These are phyloP conservation scores for Ogataea minuta DNA, from an alignment of 805 yeast genomes.

Conservation along the genomic window DNA sequence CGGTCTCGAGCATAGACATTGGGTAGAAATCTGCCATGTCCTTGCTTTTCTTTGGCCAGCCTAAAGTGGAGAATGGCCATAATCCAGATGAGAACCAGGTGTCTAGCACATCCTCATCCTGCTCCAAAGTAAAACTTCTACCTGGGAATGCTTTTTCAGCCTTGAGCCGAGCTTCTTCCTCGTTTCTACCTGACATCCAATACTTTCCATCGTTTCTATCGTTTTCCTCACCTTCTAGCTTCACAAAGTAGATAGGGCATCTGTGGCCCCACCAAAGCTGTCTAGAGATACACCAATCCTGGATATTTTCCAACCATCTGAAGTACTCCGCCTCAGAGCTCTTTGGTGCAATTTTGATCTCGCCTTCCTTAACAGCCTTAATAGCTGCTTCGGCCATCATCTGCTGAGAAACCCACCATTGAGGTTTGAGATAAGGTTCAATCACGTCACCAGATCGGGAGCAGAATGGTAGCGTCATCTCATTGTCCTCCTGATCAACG, in stretches of 20 bases:
- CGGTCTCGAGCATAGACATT: slow-evolving; percentile 93
- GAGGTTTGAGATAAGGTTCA: slow-evolving; percentile 96
- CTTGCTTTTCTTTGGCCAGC: slow-evolving; percentile 81
- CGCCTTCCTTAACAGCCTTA: slow-evolving; percentile 79
- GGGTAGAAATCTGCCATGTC: slow-evolving; percentile 84
- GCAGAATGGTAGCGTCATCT: slow-evolving; percentile 93
- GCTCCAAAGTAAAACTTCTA: slow-evolving; percentile 70
- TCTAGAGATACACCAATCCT: slow-evolving; percentile 99
- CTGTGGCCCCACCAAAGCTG: slow-evolving; percentile 94
- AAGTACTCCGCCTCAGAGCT: slow-evolving; percentile 89
- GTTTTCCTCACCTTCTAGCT: slow-evolving; percentile 71
- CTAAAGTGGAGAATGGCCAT: slow-evolving; percentile 96
- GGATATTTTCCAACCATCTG: slow-evolving; percentile 93
- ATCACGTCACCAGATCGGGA: slow-evolving; percentile 96
- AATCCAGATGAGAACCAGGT: slow-evolving; percentile 98
- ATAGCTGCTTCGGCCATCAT: slow-evolving; percentile 88
- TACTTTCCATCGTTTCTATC: slow-evolving; percentile 60
- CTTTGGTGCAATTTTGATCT: slow-evolving; percentile 79
- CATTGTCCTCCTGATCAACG: slow-evolving; percentile 87
- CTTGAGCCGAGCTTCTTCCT: slow-evolving; percentile 81
- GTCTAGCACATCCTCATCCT: slow-evolving; percentile 97
- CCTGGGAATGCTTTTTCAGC: slow-evolving; percentile 74
- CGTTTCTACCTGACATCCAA: slow-evolving; percentile 89
- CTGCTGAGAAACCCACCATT: slow-evolving; percentile 97
- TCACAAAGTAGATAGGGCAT: slow-evolving; percentile 91